Evolutionary conservation across 352 stramenopile genomes (phyloP).

Genomic region (Phytopythium chamaehyphon): DNA sequence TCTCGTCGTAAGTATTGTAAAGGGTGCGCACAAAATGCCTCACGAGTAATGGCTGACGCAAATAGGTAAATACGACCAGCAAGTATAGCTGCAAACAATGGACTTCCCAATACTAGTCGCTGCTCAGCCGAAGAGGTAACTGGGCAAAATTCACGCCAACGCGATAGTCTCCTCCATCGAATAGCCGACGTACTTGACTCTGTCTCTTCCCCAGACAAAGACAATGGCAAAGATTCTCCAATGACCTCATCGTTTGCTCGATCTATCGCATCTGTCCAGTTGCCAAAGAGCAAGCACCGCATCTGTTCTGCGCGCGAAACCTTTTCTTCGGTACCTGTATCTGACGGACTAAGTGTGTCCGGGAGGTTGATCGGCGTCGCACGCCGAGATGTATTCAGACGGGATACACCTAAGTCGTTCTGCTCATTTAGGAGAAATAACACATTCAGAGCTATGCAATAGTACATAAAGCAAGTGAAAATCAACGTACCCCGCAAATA

Average conservation of each 20-base stretch:
- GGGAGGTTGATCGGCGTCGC: constrained; percentile 30
- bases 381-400: constrained; percentile 32
- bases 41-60: constrained; percentile 22
- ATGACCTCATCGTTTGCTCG: constrained; percentile 5
- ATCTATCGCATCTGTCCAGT: constrained; percentile 35
- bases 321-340: not conserved
- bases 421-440: constrained; percentile 9
- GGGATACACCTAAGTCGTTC: constrained; percentile 39
- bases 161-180: constrained; percentile 26
- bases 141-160: constrained; percentile 63
- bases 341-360: constrained; percentile 20
- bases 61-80: constrained; percentile 54
- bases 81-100: constrained; percentile 36
- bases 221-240: constrained; percentile 5
- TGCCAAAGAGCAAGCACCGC: constrained; percentile 54
- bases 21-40: constrained; percentile 36
- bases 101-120: constrained; percentile 28
- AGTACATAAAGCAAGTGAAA: not conserved
- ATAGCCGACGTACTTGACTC: not conserved
- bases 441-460: not conserved
- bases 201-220: constrained; percentile 6
- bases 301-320: constrained; percentile 42
- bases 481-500: constrained; percentile 50
- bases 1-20: constrained; percentile 38
- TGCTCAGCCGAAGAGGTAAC: constrained; percentile 29